Evolutionary conservation across 2,329 filamentous ascomycete genomes (phyloP).

Genomic region (Piedraia hortae): DNA sequence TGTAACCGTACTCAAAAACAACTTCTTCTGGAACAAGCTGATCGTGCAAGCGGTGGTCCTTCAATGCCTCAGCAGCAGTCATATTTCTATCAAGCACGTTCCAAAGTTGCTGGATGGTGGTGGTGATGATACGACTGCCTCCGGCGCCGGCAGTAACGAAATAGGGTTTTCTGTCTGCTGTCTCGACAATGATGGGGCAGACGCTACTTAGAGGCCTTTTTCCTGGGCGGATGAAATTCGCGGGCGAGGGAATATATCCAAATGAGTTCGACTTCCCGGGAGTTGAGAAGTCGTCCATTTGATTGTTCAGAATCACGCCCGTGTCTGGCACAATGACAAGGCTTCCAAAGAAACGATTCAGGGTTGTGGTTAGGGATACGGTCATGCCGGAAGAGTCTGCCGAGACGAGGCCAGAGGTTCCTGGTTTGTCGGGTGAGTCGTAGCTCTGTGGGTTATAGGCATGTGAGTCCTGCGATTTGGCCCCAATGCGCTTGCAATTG

Average conservation of each 20-base stretch:
- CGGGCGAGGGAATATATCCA: slow-evolving; percentile 50
- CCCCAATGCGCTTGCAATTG: too few species aligned
- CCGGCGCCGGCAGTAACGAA: slow-evolving; percentile 50
- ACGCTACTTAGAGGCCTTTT: slow-evolving; percentile 71
- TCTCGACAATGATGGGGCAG: slow-evolving; percentile 49
- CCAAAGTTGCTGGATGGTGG: slow-evolving; percentile 47
- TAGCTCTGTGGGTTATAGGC: slow-evolving; percentile 44
- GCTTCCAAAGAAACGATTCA: slow-evolving; percentile 69
- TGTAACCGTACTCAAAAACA: slow-evolving; percentile 39
- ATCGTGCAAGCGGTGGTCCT: slow-evolving; percentile 46
- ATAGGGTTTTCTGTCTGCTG: slow-evolving; percentile 34
- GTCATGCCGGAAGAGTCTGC: slow-evolving; percentile 48
- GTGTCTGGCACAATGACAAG: slow-evolving; percentile 54
- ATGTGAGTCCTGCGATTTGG: slow-evolving; percentile 29
- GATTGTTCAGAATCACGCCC: slow-evolving; percentile 44
- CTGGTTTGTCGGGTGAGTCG: slow-evolving; percentile 40
- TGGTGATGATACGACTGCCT: slow-evolving; percentile 55
- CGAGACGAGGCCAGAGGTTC: slow-evolving; percentile 46
- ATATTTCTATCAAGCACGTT: slow-evolving; percentile 40
- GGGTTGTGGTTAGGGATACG: slow-evolving; percentile 57
- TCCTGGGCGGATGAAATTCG: slow-evolving; percentile 54
- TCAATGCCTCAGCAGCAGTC: slow-evolving; percentile 33
- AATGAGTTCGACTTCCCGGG: slow-evolving; percentile 54
- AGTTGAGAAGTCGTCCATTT: slow-evolving; percentile 53
- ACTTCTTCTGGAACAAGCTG: slow-evolving; percentile 48